Evolutionary conservation across 495 filamentous ascomycete genomes (phyloP).

Genomic region (Corynascus novoguineensis): DNA sequence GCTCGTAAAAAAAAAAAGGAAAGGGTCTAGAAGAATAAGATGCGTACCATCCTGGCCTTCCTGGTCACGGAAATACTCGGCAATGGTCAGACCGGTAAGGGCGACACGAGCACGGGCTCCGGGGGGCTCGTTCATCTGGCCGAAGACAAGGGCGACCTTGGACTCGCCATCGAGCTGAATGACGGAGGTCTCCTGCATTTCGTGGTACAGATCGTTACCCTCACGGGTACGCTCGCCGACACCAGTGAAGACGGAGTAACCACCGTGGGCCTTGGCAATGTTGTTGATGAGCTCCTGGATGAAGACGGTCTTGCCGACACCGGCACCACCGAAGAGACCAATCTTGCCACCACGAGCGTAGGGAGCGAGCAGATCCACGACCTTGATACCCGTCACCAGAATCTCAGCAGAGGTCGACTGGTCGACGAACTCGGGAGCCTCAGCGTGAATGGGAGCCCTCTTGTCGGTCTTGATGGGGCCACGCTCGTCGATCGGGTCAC

Average conservation of each 20-base stretch:
- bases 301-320: conserved; percentile 99
- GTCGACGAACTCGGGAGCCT: conserved; percentile 82
- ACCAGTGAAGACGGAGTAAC: conserved; percentile 99
- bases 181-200: conserved; percentile 99
- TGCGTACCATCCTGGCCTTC: conserved; percentile 85
- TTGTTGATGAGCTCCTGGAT: conserved; percentile 99
- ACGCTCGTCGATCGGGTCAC: conserved; percentile 99
- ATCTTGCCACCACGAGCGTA: conserved; percentile 99
- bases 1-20: neutral
- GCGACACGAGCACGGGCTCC: conserved; percentile 99
- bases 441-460: conserved; percentile 85
- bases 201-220: conserved; percentile 99
- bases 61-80: conserved; percentile 95
- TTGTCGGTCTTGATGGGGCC: conserved; percentile 91
- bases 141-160: conserved; percentile 98
- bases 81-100: conserved; percentile 83
- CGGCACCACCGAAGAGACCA: conserved; percentile 99
- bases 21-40: neutral
- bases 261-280: conserved; percentile 99
- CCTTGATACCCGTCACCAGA: conserved; percentile 99
- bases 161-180: conserved; percentile 98
- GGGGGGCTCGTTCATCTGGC: conserved; percentile 99
- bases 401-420: conserved; percentile 95
- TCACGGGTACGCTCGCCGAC: conserved; percentile 99
- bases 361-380: conserved; percentile 95